Evolutionary conservation across 306 rosid species (phyloP).

Genomic region (Cucumis sativus): DNA sequence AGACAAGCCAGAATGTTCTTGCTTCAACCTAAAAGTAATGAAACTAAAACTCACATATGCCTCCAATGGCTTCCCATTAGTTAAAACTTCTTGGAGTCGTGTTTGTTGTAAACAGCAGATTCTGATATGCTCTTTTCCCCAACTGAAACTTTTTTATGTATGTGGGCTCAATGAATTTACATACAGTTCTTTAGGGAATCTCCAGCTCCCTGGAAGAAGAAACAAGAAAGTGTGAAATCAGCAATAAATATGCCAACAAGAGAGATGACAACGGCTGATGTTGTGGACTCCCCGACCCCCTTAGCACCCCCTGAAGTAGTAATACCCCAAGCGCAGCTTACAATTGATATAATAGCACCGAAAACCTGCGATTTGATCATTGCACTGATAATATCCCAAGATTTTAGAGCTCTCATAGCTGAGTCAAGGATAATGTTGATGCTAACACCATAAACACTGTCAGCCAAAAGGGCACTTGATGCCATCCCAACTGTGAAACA

Average conservation of each 20-base stretch:
- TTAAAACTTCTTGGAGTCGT: not conserved
- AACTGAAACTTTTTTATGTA: not conserved
- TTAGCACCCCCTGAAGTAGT: conserved; percentile 93
- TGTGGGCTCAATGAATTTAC: conserved; percentile 9
- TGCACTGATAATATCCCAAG: conserved; percentile 88
- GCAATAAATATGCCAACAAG: conserved; percentile 91
- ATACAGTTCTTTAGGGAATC: conserved; percentile 73
- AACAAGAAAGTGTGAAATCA: conserved; percentile 72
- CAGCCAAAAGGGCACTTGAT: conserved; percentile 81
- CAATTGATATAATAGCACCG: conserved; percentile 79
- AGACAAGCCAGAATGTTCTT: not conserved
- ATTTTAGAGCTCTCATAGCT: conserved; percentile 59
- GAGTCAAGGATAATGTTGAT: conserved; percentile 89
- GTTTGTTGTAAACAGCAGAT: not conserved
- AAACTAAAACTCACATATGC: not conserved
- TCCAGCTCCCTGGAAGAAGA: conserved; percentile 90
- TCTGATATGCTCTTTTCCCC: not conserved
- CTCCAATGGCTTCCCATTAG: not conserved
- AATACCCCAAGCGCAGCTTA: conserved; percentile 94
- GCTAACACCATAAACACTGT: conserved; percentile 73
- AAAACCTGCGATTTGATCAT: conserved; percentile 92
- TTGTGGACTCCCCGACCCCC: conserved; percentile 94
- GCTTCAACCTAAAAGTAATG: not conserved
- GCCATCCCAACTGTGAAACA: conserved; percentile 89
- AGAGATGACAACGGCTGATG: conserved; percentile 90